phyloP scores from a whole-genome alignment of 2,329 filamentous ascomycete genomes.

The Teratosphaeria epicoccoides region DNA sequence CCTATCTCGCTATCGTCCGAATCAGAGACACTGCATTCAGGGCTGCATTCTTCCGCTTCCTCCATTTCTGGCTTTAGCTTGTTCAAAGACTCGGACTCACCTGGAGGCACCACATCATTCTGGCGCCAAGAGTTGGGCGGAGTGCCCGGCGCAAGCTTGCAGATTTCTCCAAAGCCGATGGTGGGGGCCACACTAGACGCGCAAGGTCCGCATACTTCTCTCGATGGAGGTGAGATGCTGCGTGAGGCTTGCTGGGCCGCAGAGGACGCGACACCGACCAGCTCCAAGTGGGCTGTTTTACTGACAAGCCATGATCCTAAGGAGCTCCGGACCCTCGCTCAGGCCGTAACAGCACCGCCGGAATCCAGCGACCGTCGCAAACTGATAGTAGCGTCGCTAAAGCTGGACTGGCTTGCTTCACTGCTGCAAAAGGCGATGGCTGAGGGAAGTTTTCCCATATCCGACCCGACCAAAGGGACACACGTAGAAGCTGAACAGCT shows the following conservation, averaged over 20 bases:
- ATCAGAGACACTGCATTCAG: constrained; percentile 37
- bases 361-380: not conserved
- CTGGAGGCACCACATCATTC: not conserved
- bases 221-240: not conserved
- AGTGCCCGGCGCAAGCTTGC: not conserved
- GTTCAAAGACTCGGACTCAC: constrained; percentile 29
- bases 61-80: constrained; percentile 40
- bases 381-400: not conserved
- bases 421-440: not conserved
- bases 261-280: not conserved
- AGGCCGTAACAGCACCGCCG: not conserved
- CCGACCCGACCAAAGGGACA: not conserved
- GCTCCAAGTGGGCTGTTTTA: not conserved
- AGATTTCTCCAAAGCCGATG: not conserved
- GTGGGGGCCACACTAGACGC: not conserved
- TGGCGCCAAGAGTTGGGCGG: not conserved
- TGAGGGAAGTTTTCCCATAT: not conserved
- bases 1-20: constrained; percentile 47
- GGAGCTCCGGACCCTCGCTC: not conserved
- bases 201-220: not conserved
- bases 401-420: not conserved
- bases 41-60: constrained; percentile 38
- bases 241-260: not conserved
- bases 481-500: not conserved
- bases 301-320: not conserved